phyloP scores from a whole-genome alignment of 805 yeast species.

The Suhomyces sp. region DNA sequence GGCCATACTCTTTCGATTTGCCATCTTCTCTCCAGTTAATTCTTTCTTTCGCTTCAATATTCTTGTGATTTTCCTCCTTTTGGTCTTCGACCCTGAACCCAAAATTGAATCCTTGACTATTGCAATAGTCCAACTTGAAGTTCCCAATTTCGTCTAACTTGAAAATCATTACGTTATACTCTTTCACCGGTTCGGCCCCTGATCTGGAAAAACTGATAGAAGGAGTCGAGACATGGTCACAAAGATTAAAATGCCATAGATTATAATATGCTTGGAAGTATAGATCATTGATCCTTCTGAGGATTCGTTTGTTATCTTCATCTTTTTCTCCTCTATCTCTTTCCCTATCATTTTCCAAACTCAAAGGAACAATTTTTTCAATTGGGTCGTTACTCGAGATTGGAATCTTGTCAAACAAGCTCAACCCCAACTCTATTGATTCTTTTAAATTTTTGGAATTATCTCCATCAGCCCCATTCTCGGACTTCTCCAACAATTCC shows the following conservation, averaged over 20 bases:
- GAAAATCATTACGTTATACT: constrained; percentile 48
- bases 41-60: too few species aligned
- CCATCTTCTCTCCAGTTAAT: too few species aligned
- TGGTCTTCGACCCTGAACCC: constrained; percentile 36
- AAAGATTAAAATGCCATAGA: constrained; percentile 74
- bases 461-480: constrained; percentile 12
- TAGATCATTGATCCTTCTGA: constrained; percentile 54
- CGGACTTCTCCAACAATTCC: constrained; percentile 37
- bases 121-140: constrained; percentile 49
- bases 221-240: constrained; percentile 43
- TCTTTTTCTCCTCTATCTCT: constrained; percentile 10
- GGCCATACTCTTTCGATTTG: too few species aligned
- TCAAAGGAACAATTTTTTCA: constrained; percentile 44
- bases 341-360: constrained; percentile 17
- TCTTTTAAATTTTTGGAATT: constrained; percentile 27
- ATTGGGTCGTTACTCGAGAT: constrained; percentile 39
- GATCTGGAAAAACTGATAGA: not conserved
- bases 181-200: too few species aligned
- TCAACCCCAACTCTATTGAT: constrained; percentile 54
- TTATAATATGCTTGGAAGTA: constrained; percentile 66
- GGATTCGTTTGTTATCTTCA: constrained; percentile 38
- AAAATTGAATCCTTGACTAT: constrained; percentile 65
- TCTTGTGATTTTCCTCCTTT: constrained; percentile 6
- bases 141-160: constrained; percentile 42
- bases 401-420: constrained; percentile 63